A percentile compares a stretch with the other conserved stretches of the same genome.
Conservation (phyloP, 1,139 yeast species). For the Hemisphaericaspora lyxosophila region DNA sequence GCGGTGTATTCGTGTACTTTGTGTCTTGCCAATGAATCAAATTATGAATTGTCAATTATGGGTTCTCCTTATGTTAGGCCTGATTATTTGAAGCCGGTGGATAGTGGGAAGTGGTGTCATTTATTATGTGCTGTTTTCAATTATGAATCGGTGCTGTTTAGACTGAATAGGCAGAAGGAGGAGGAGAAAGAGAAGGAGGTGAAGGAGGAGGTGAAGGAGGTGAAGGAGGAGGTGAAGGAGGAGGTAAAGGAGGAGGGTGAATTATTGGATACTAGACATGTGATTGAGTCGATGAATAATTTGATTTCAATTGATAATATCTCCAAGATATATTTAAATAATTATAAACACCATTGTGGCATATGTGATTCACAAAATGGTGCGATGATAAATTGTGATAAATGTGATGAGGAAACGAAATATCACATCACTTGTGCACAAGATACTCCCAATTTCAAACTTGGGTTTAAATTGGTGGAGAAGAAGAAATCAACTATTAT, state of each 20-base stretch:
- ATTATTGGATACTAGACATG: conserved; percentile 6
- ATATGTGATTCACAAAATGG: conserved; percentile 35
- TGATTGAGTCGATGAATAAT: conserved; percentile 14
- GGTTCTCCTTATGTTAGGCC: conserved; percentile 47
- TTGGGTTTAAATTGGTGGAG: conserved; percentile 46
- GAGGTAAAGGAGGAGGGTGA: neutral
- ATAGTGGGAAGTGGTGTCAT: conserved; percentile 77
- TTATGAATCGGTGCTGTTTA: conserved; percentile 17
- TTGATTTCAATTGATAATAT: conserved; percentile 30
- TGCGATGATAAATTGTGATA: conserved; percentile 29
- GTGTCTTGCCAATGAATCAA: conserved; percentile 58
- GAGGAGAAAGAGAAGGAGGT: neutral
- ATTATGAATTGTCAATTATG: conserved; percentile 43
- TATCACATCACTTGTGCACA: conserved; percentile 73
- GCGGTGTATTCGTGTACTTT: conserved; percentile 64
- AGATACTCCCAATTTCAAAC: conserved; percentile 38
- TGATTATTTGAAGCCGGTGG: conserved; percentile 74
- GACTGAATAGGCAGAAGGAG: neutral
- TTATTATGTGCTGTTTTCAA: conserved; percentile 67
- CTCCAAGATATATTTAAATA: conserved; percentile 27
- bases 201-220: too few relatives aligned
- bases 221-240: too few relatives aligned
- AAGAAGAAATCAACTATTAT: conserved; percentile 2
- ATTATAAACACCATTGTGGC: conserved; percentile 23
- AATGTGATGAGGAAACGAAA: conserved; percentile 22